Evolutionary conservation across 225 moss, liverwort and hornwort species (phyloP).

Genomic region (Thuidium tamariscinum): DNA sequence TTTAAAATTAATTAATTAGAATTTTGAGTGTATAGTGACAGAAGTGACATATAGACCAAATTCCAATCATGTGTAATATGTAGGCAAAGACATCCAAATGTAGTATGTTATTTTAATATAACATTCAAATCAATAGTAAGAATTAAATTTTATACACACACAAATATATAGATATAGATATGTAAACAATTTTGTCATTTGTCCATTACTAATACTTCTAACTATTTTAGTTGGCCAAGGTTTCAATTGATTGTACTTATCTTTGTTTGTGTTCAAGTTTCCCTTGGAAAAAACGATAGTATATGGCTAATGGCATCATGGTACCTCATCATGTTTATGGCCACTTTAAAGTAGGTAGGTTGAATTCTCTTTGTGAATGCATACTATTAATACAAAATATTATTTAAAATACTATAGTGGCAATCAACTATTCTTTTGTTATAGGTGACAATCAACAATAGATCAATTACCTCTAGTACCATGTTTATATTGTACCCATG

Average conservation of each 20-base stretch:
- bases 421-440: rapidly evolving
- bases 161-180: too few species aligned
- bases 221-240: neutral
- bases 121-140: too few species aligned
- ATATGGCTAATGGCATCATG: neutral
- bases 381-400: neutral
- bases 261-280: neutral
- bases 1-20: too few species aligned
- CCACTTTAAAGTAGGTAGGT: neutral
- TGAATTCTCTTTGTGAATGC: neutral
- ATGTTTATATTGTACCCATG: neutral
- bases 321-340: neutral
- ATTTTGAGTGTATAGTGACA: too few species aligned
- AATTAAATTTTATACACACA: too few species aligned
- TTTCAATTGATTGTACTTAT: neutral
- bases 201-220: neutral
- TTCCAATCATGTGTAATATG: too few species aligned
- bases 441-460: neutral
- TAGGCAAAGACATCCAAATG: too few species aligned
- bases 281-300: too few species aligned
- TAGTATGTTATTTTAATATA: too few species aligned
- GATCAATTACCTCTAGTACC: neutral
- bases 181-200: neutral
- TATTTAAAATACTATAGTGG: neutral
- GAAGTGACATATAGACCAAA: too few species aligned